Percentiles rank a stretch among this genome's conserved stretches.
Evolutionary conservation across 495 filamentous ascomycete genomes (phyloP).

Genomic region (Aspergillus funiculosus): DNA sequence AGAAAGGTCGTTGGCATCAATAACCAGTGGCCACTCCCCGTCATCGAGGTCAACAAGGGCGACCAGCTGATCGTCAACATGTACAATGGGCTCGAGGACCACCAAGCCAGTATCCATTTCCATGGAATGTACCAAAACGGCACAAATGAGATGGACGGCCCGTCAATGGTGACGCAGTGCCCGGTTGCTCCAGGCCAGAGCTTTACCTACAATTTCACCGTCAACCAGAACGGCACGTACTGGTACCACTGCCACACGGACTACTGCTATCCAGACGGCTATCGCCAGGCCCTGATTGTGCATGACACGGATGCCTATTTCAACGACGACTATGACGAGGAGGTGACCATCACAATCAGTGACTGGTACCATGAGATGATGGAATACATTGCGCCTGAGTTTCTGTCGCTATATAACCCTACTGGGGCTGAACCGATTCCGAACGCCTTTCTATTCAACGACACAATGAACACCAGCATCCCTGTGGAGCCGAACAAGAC

Average conservation of each 20-base stretch:
- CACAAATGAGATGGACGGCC: constrained; percentile 69
- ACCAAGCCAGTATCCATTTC: constrained; percentile 68
- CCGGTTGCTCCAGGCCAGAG: constrained; percentile 55
- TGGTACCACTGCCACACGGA: constrained; percentile 76
- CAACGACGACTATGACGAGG: constrained; percentile 57
- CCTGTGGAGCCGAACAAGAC: constrained; percentile 66
- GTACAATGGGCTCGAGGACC: constrained; percentile 65
- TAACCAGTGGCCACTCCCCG: constrained; percentile 68
- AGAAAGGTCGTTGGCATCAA: constrained; percentile 77
- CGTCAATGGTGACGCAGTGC: constrained; percentile 64
- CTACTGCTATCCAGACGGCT: constrained; percentile 70
- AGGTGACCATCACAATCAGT: constrained; percentile 57
- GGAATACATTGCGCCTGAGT: constrained; percentile 35
- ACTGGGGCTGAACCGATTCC: constrained; percentile 52
- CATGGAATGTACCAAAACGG: constrained; percentile 72
- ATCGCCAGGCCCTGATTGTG: constrained; percentile 64
- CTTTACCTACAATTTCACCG: constrained; percentile 73
- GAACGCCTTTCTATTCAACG: constrained; percentile 50
- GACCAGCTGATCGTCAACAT: constrained; percentile 68
- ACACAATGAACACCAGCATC: constrained; percentile 52
- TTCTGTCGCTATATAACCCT: constrained; percentile 46
- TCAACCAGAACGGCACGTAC: constrained; percentile 70
- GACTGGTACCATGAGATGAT: constrained; percentile 58
- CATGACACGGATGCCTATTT: constrained; percentile 61
- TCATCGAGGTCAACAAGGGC: constrained; percentile 62